Evolutionary conservation across 2,329 filamentous ascomycete genomes (phyloP), one percentile per base, ranked within the genome.

Genomic region (Sphaerulina vaccinii): DNA sequence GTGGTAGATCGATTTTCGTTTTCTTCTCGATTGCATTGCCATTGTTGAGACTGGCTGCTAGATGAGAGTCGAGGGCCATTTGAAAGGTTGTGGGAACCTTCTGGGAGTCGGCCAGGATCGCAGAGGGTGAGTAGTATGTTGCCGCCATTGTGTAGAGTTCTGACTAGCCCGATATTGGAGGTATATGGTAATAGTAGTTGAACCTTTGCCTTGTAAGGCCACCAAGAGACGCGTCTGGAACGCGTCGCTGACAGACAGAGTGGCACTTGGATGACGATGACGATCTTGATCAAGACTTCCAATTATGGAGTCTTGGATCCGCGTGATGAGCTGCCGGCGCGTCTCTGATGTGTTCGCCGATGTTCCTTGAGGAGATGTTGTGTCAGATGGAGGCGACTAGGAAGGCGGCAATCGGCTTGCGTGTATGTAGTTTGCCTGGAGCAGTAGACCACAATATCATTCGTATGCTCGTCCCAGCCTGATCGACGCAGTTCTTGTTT

Each of bases 41-140:
- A 19, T 87, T 80, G 65, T 89, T 92, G 54, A 99, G 80, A 69
- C 95, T 90, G 61, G 91, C 91, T 39, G 97, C 82, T 51, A 88
- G 85, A 16, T 90, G 87, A 24, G 96, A 85, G 54, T 91, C 87
- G 65, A 96, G 82, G 54, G 92, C 87, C 65, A 96, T 82, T 67
- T 96, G 88, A 73, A 97, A 96, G 45, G 88, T 95, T 75, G 91
- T 96, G 35, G 93, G 92, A 24, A 96, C 83, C 87, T 96, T 97
- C 85, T 91, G 89, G 43, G 88, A 84, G 69, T 93, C 88, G 8
- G 89, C 93, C 38, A 93, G 79, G 73, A 95, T 93, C 55, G 87
- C 80, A 63, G 91, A 86, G 52, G 92, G 82, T 69, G 90, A 85
- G 76, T 93, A 95, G 76, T 95, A 95, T 32, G 54, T 52, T n/a